Base-by-base conservation (phyloP, 345 rosid species). In the Pistacia vera region DNA sequence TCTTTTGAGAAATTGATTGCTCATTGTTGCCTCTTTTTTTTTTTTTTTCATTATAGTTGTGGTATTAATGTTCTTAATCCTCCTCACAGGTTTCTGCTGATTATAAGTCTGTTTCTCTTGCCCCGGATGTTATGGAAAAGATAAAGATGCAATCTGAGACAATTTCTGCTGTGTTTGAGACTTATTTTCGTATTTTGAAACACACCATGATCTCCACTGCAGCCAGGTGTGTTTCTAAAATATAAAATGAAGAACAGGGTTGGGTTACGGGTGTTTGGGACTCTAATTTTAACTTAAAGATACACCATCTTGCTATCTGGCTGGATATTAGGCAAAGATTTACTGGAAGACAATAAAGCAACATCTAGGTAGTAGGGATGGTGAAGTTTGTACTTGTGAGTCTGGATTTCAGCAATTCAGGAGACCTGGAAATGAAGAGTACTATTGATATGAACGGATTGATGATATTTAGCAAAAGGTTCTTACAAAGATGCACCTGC, bases 141-240 rank as follows among this genome's bases (percentile, higher is more conserved):
- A 85, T 84, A 81, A 87, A 84, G 83, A 92, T 91, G 92, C 98
- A 97, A 75, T 79, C 92, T 4, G 99, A 85, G 67, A 83, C 89
- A 62, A 95, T 97, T 55, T 83, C 97, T 83, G 92, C 95, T 60
- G 89, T 97, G 35, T 94, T 97, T 71, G 97, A 89, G 88, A 97
- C 91, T 11, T 94, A 91, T 77, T 94, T 97, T 79, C 98, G 98
- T 51, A 85, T 97, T 76, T 84, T 94, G 86, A 94, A 85, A 85
- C 91, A 94, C 70, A 79, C 97, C 28, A 83, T 87, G 91, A 81
- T 74, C 72, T 84, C 85, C 36, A 70, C 80, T 46, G 69, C 65
- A 52, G 83, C 83, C 85, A 91, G 95, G 97, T 94, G 77, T 63
- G 75, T 76, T 77, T 56, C 41, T 6, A 38, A 54, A 30, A 73